Evolutionary conservation across 192 early-diverging fungal species (phyloP).

Genomic region (Dissophora ornata): DNA sequence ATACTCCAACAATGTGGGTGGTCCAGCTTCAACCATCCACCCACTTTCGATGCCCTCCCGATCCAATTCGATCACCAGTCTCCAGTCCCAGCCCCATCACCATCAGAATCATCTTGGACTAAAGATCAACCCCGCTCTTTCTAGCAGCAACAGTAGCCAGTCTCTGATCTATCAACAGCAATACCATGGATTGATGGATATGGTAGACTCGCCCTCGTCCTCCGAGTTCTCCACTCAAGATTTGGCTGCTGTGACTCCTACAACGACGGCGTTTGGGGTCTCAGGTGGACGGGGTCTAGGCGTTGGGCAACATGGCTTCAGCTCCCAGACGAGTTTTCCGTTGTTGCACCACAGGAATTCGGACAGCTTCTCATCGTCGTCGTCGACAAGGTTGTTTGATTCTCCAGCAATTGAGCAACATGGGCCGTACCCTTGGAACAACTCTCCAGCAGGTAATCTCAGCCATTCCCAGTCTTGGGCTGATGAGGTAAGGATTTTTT

Average conservation of each 20-base stretch:
- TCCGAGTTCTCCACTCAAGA: slow-evolving; percentile 14
- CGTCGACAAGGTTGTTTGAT: slow-evolving; percentile 23
- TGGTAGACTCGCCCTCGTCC: slow-evolving; percentile 38
- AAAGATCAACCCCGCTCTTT: slow-evolving; percentile 46
- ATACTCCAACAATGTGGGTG: slow-evolving; percentile 6
- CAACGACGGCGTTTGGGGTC: neutral
- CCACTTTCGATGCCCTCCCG: slow-evolving; percentile 17
- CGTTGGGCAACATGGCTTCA: slow-evolving; percentile 11
- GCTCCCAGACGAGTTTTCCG: slow-evolving; percentile 19
- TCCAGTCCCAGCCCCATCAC: slow-evolving; percentile 13
- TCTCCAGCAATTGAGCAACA: slow-evolving; percentile 47
- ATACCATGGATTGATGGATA: slow-evolving; percentile 49
- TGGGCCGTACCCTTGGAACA: slow-evolving; percentile 34
- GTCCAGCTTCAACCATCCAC: neutral
- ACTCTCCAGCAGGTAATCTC: neutral
- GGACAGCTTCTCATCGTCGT: slow-evolving; percentile 35
- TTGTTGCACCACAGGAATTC: slow-evolving; percentile 25
- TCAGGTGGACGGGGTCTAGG: slow-evolving; percentile 20
- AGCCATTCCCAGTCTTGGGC: slow-evolving; percentile 42
- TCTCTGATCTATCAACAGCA: slow-evolving; percentile 30
- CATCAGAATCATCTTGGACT: slow-evolving; percentile 3
- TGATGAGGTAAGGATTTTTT: slow-evolving; percentile 43
- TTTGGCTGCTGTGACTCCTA: neutral
- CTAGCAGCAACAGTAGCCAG: neutral
- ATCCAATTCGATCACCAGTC: slow-evolving; percentile 33